phyloP scores from a whole-genome alignment of 176 grass and related monocot species.

The Dendrocalamus sinicus region DNA sequence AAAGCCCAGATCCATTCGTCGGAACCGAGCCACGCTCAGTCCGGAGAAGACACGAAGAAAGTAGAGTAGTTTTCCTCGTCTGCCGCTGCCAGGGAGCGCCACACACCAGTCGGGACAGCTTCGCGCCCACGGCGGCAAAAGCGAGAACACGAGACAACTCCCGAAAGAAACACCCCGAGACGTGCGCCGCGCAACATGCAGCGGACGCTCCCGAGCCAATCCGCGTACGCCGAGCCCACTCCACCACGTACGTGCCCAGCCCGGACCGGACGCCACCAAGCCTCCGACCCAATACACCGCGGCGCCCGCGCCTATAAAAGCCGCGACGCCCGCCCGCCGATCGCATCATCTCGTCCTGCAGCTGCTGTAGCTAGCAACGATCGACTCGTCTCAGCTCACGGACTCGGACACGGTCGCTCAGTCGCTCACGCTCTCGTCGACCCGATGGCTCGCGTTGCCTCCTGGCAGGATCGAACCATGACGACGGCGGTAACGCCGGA shows the following conservation, averaged over 20 bases:
- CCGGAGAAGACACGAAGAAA: background rate
- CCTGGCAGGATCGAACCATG: too few relatives aligned
- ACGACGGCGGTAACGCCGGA: slow-evolving; percentile 25
- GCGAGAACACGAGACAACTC: background rate
- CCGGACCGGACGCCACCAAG: background rate
- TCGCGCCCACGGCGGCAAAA: background rate
- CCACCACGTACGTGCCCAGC: background rate
- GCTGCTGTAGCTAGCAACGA: background rate
- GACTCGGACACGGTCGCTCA: background rate
- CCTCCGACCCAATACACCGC: background rate
- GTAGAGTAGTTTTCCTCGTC: background rate
- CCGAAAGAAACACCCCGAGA: background rate
- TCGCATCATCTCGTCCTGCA: background rate
- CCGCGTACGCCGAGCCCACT: background rate
- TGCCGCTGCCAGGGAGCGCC: background rate
- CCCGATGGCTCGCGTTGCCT: background rate
- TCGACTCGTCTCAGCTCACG: background rate
- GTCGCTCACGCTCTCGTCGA: background rate
- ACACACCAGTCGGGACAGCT: background rate
- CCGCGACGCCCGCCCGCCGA: background rate
- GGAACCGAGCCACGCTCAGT: background rate
- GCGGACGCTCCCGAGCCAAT: background rate
- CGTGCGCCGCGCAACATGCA: background rate
- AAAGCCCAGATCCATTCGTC: background rate
- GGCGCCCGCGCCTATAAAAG: background rate